These are phyloP conservation scores for Microcos paniculata DNA, from an alignment of 345 rosid genomes.

Conservation along the genomic window DNA sequence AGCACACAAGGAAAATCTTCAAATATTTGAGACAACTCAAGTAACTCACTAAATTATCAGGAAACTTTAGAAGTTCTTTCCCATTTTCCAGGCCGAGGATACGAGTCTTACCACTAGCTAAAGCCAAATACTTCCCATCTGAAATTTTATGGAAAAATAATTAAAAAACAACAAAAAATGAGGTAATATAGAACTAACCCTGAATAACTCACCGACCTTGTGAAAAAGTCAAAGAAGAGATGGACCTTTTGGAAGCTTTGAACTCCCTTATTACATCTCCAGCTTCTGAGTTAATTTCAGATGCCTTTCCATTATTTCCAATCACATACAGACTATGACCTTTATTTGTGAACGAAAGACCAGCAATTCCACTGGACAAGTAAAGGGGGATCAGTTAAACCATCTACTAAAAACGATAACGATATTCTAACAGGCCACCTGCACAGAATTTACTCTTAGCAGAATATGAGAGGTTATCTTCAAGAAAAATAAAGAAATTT, in stretches of 20 bases:
- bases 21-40: background rate
- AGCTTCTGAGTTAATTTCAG: conserved; percentile 33
- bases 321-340: conserved; percentile 30
- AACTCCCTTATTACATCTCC: conserved; percentile 35
- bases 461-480: too few relatives aligned
- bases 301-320: conserved; percentile 36
- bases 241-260: conserved; percentile 35
- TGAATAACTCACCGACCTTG: conserved; percentile 27
- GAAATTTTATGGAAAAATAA: conserved; percentile 12
- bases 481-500: background rate
- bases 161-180: conserved; percentile 1
- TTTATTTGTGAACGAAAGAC: conserved; percentile 38
- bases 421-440: too few relatives aligned
- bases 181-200: background rate
- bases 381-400: background rate
- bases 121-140: conserved; percentile 38
- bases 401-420: background rate
- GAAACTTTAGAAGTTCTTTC: conserved; percentile 41
- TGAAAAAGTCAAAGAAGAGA: conserved; percentile 36
- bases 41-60: conserved; percentile 33
- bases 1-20: conserved; percentile 7
- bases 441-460: too few relatives aligned
- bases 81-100: conserved; percentile 35
- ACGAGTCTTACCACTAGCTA: conserved; percentile 25
- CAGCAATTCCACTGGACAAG: conserved; percentile 39